These are phyloP conservation scores for Sordariomycetes sp. DNA, from an alignment of 2,329 filamentous ascomycete species.

Conservation along the genomic window DNA sequence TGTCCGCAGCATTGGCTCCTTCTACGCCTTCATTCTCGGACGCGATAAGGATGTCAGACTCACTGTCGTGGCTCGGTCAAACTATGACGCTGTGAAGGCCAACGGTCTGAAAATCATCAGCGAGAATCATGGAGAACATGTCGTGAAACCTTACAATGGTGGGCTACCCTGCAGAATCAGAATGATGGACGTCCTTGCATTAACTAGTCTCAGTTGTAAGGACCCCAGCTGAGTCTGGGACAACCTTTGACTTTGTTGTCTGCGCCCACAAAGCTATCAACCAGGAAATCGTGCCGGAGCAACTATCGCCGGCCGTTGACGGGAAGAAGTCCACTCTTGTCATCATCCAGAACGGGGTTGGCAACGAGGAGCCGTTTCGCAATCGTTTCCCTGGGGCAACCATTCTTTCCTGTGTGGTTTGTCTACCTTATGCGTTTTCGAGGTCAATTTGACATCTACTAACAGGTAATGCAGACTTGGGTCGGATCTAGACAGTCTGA, in stretches of 20 bases:
- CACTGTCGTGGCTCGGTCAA: slow-evolving; percentile 65
- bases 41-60: slow-evolving; percentile 43
- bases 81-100: slow-evolving; percentile 54
- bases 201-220: slow-evolving; percentile 30
- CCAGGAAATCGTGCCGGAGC: slow-evolving; percentile 51
- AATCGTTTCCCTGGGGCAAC: slow-evolving; percentile 49
- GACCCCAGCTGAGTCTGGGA: slow-evolving; percentile 34
- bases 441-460: background rate
- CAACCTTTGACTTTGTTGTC: slow-evolving; percentile 50
- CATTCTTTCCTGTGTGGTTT: slow-evolving; percentile 49
- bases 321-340: slow-evolving; percentile 45
- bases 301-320: slow-evolving; percentile 50
- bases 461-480: slow-evolving; percentile 28
- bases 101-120: slow-evolving; percentile 57
- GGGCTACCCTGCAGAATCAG: too few relatives aligned
- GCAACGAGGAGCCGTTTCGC: slow-evolving; percentile 57
- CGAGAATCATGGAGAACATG: slow-evolving; percentile 53
- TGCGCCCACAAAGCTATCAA: slow-evolving; percentile 64
- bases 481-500: slow-evolving; percentile 39
- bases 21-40: slow-evolving; percentile 38
- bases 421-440: too few relatives aligned
- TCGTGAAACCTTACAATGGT: slow-evolving; percentile 35
- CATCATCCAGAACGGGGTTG: slow-evolving; percentile 62
- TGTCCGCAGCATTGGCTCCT: slow-evolving; percentile 40
- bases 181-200: background rate